These are phyloP conservation scores for Cercospora sp. DNA, from an alignment of 2,329 filamentous ascomycete genomes.

Conservation along the genomic window DNA sequence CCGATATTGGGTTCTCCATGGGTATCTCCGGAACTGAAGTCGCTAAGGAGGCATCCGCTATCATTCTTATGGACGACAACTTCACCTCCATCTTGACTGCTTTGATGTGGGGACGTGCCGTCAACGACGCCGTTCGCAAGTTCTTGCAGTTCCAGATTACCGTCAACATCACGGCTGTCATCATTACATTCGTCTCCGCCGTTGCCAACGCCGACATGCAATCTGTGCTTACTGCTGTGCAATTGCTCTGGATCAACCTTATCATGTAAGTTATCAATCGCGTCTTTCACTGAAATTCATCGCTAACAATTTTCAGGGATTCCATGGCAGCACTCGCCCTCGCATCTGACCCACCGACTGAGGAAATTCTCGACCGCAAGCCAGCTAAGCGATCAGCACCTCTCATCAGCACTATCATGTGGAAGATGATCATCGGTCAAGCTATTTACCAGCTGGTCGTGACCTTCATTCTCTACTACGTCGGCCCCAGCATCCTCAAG, in stretches of 20 bases:
- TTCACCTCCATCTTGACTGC: slow-evolving; percentile 63
- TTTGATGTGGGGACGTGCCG: slow-evolving; percentile 62
- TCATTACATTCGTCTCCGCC: slow-evolving; percentile 83
- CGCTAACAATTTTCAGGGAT: slow-evolving; percentile 53
- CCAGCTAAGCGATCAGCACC: slow-evolving; percentile 72
- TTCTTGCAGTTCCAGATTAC: slow-evolving; percentile 71
- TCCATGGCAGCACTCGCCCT: slow-evolving; percentile 89
- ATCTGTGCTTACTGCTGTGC: slow-evolving; percentile 82
- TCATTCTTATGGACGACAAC: slow-evolving; percentile 64
- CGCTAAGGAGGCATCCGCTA: slow-evolving; percentile 62
- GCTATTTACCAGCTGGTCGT: slow-evolving; percentile 80
- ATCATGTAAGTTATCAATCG: slow-evolving; percentile 60
- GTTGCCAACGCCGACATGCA: slow-evolving; percentile 67
- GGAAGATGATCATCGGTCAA: slow-evolving; percentile 98
- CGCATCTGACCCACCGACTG: slow-evolving; percentile 82
- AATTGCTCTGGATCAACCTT: slow-evolving; percentile 92
- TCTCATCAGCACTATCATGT: slow-evolving; percentile 87
- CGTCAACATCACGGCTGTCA: slow-evolving; percentile 88
- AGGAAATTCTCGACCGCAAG: slow-evolving; percentile 75
- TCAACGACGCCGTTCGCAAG: slow-evolving; percentile 56
- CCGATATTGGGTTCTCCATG: slow-evolving; percentile 69
- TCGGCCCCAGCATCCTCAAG: slow-evolving; percentile 60
- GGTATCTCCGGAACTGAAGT: slow-evolving; percentile 66
- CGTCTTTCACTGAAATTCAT: not conserved
- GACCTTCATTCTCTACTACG: slow-evolving; percentile 82